Evolutionary conservation across 1,284 basidiomycete species (phyloP).

Genomic region (Tremellales sp.): DNA sequence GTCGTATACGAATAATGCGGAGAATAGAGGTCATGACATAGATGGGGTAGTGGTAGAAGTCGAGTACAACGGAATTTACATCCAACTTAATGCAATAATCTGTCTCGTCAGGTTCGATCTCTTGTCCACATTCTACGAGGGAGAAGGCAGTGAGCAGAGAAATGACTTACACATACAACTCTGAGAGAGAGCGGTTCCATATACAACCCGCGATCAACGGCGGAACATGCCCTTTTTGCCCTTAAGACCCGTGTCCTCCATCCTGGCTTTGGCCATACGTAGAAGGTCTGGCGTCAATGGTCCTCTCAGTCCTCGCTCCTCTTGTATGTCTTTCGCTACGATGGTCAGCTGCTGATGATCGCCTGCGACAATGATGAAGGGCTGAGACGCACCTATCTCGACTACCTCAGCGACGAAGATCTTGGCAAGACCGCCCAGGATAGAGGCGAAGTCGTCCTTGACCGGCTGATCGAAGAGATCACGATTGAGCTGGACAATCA

Average conservation of each 20-base stretch:
- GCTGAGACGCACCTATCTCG: constrained; percentile 32
- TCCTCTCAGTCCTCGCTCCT: constrained; percentile 22
- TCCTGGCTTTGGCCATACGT: constrained; percentile 28
- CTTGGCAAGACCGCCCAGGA: constrained; percentile 43
- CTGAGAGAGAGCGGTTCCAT: too few species aligned
- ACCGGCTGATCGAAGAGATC: constrained; percentile 41
- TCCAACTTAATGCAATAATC: not conserved
- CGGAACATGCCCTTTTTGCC: not conserved
- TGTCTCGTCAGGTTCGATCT: not conserved
- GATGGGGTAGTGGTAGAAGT: not conserved
- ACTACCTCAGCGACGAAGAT: constrained; percentile 43
- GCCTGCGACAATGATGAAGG: not conserved
- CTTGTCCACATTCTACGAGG: not conserved
- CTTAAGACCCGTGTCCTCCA: constrained; percentile 30
- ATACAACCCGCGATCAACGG: not conserved
- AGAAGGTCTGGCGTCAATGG: constrained; percentile 41
- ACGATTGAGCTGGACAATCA: constrained; percentile 30
- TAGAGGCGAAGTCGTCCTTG: constrained; percentile 22
- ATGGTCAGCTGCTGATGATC: constrained; percentile 2
- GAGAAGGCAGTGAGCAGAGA: too few species aligned
- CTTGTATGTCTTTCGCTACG: constrained; percentile 14
- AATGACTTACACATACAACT: too few species aligned
- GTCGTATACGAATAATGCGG: constrained; percentile 16
- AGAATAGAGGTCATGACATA: too few species aligned
- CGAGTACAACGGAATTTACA: not conserved